Evolutionary conservation across 2,329 filamentous ascomycete species (phyloP).

Genomic region (Cordyceps sp.): DNA sequence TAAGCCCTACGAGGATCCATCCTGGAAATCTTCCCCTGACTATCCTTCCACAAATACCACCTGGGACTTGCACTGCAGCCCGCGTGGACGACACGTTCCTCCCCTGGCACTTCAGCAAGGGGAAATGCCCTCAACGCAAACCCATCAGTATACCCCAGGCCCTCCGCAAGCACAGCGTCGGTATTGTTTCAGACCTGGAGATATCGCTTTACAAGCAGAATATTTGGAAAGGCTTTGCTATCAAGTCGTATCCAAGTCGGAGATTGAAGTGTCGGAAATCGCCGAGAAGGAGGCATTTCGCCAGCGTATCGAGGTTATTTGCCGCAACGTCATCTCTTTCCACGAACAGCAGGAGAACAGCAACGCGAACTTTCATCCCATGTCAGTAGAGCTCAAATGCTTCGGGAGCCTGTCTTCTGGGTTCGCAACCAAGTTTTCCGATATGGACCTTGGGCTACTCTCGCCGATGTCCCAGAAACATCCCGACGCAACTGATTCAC

Average conservation of each 20-base stretch:
- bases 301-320: conserved; percentile 43
- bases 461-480: conserved; percentile 41
- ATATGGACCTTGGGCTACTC: conserved; percentile 75
- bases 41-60: too few relatives aligned
- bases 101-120: conserved; percentile 7
- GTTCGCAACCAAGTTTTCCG: conserved; percentile 74
- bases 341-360: conserved; percentile 28
- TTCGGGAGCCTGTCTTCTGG: conserved; percentile 75
- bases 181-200: conserved; percentile 21
- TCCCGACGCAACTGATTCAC: conserved; percentile 35
- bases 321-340: conserved; percentile 37
- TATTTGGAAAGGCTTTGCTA: conserved; percentile 32
- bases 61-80: too few relatives aligned
- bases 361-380: conserved; percentile 27
- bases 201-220: conserved; percentile 28
- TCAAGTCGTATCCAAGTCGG: conserved; percentile 31
- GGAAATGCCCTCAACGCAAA: conserved; percentile 8
- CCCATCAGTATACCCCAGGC: conserved; percentile 1
- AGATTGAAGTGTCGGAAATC: conserved; percentile 48
- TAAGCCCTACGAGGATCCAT: too few relatives aligned
- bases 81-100: too few relatives aligned
- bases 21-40: too few relatives aligned
- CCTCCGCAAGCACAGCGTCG: conserved; percentile 14
- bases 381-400: conserved; percentile 51
- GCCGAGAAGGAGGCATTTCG: conserved; percentile 58